Evolutionary conservation across 345 rosid genomes (phyloP).

Genomic region (Firmiana major): DNA sequence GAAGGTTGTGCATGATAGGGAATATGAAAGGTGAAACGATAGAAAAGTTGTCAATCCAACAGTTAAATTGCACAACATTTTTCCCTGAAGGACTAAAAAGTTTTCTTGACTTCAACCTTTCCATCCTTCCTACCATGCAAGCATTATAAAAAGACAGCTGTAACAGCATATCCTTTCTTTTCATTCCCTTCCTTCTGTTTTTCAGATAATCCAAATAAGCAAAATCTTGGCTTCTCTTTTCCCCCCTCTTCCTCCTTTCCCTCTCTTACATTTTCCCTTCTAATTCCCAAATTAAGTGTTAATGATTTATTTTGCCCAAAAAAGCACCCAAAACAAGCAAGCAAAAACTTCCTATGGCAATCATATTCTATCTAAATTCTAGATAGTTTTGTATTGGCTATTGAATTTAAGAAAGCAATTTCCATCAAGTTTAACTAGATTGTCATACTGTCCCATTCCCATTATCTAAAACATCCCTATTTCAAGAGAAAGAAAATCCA

Average conservation of each 20-base stretch:
- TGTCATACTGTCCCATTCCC: neutral
- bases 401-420: neutral
- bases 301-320: neutral
- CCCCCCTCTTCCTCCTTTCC: neutral
- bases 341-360: neutral
- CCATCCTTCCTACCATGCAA: slow-evolving; percentile 2
- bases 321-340: neutral
- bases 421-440: neutral
- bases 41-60: neutral
- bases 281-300: neutral
- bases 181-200: neutral
- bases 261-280: neutral
- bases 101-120: neutral
- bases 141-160: neutral
- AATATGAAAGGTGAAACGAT: neutral
- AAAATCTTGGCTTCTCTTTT: neutral
- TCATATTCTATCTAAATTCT: neutral
- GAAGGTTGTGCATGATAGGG: neutral
- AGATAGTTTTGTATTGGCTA: neutral
- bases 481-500: neutral
- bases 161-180: neutral
- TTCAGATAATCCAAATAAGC: neutral
- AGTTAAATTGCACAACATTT: neutral
- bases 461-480: neutral
- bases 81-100: neutral